Base-by-base conservation (phyloP, 768 basidiomycete species). In the Tylopilus subfusipes region DNA sequence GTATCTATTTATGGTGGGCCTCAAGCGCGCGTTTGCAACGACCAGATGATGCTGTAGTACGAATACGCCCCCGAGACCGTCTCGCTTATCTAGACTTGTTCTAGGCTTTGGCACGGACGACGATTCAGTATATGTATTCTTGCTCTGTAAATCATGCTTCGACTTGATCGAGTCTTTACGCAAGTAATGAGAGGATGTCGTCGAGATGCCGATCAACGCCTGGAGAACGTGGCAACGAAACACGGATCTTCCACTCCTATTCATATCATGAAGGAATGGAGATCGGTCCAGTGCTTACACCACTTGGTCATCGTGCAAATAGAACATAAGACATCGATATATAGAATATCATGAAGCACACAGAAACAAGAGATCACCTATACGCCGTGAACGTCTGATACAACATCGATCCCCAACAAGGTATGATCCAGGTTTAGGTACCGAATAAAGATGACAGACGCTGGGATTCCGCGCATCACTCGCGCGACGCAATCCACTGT, bases 401-500 rank as follows among this genome's bases (percentile, higher is more conserved):
- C 14, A 19, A 7, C 16, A 14, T n/a, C n/a, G n/a, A n/a, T n/a
- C n/a, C n/a, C 24, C 33, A 31, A 31, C 14, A 31, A 39, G 25
- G 25, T 22, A 31, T 13, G 13, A 40, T 33, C 6, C 18, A 19
- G 19, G n/a, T n/a, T n/a, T n/a, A n/a, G n/a, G n/a, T n/a, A n/a
- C n/a, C n/a, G n/a, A 31, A 43, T 38, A 34, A 50, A 21, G 31
- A 51, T 48, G n/a, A 40, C 2, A 22, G 25, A 34, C 33, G 25
- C 2, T 21, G 3, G 24, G 13, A 50, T 43, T 52, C 38, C 21
- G 5, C 16, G 13, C 44, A 47, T 68, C 50, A 54, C 29, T 51
- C 64, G 30, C 59, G 67, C 22, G 62, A 68, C 24, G 50, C 47
- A 36, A 80, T 71, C 71, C 75, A 76, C 14, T 67, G 64, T 38